Conservation (phyloP, 192 early-diverging fungal genomes). For the Mortierella claussenii region DNA sequence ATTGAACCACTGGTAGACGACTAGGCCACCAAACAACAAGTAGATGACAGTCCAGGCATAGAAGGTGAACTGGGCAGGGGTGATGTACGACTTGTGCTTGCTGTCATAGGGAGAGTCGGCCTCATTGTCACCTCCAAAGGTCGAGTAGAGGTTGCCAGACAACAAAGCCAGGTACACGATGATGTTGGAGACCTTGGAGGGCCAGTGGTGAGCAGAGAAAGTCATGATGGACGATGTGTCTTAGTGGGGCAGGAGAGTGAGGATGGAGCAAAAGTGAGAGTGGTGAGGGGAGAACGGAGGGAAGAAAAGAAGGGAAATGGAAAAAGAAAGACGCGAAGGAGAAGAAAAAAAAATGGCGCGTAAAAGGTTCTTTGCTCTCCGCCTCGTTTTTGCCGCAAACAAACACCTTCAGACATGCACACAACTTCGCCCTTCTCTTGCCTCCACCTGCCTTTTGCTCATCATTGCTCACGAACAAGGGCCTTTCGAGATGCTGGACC, state of each 20-base stretch:
- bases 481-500: no score
- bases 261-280: not conserved
- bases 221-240: constrained; percentile 4
- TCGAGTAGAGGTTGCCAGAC: constrained; percentile 63
- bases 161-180: constrained; percentile 72
- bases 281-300: not conserved
- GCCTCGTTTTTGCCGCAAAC: no score
- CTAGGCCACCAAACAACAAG: constrained; percentile 68
- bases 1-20: constrained; percentile 71
- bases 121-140: constrained; percentile 56
- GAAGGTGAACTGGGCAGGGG: constrained; percentile 70
- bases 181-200: constrained; percentile 65
- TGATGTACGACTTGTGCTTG: constrained; percentile 68
- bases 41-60: constrained; percentile 73
- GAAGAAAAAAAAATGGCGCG: no score
- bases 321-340: not conserved
- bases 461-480: no score
- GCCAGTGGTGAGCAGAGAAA: constrained; percentile 25
- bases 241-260: not conserved
- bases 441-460: no score
- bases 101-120: constrained; percentile 43
- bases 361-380: no score
- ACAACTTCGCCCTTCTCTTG: no score
- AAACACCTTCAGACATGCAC: no score
- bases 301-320: not conserved